These are phyloP conservation scores for Ustilago cynodontis DNA, from an alignment of 1,284 basidiomycete genomes.

Conservation along the genomic window DNA sequence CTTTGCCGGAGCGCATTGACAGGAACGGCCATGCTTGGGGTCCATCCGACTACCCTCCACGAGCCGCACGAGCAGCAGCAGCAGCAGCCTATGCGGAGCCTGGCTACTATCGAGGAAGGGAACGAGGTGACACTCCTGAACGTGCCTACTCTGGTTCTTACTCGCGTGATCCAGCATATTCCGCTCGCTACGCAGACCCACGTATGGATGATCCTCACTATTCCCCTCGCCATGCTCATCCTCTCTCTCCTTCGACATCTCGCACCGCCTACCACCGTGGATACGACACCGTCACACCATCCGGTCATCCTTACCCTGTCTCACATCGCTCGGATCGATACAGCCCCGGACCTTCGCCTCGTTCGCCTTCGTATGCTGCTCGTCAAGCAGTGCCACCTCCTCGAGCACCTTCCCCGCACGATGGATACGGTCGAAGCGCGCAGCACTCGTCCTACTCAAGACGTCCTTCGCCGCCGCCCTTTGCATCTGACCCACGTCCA, in stretches of 20 bases:
- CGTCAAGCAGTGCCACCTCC: constrained; percentile 18
- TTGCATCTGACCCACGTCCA: constrained; percentile 33
- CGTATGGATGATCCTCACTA: constrained; percentile 42
- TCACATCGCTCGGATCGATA: constrained; percentile 35
- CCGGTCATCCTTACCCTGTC: constrained; percentile 16
- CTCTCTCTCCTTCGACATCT: constrained; percentile 33
- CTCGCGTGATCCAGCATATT: constrained; percentile 36
- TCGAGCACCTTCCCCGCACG: constrained; percentile 26
- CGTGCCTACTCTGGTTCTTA: constrained; percentile 33
- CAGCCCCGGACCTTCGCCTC: constrained; percentile 41
- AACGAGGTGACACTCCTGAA: constrained; percentile 37
- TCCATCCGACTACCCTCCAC: constrained; percentile 30
- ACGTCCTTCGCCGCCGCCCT: constrained; percentile 37
- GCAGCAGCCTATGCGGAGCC: constrained; percentile 22
- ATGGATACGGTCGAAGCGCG: constrained; percentile 29
- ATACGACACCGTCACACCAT: constrained; percentile 26
- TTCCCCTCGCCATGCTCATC: constrained; percentile 42
- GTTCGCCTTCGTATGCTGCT: constrained; percentile 39
- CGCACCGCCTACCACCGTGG: constrained; percentile 26
- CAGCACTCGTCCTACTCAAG: constrained; percentile 31
- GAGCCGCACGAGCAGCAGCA: background rate
- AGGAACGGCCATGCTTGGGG: constrained; percentile 26
- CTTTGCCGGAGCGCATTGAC: constrained; percentile 28
- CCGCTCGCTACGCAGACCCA: constrained; percentile 27
- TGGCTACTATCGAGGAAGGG: constrained; percentile 32